phyloP scores from a whole-genome alignment of 495 filamentous ascomycete species.

The Trichoderma gamsii region DNA sequence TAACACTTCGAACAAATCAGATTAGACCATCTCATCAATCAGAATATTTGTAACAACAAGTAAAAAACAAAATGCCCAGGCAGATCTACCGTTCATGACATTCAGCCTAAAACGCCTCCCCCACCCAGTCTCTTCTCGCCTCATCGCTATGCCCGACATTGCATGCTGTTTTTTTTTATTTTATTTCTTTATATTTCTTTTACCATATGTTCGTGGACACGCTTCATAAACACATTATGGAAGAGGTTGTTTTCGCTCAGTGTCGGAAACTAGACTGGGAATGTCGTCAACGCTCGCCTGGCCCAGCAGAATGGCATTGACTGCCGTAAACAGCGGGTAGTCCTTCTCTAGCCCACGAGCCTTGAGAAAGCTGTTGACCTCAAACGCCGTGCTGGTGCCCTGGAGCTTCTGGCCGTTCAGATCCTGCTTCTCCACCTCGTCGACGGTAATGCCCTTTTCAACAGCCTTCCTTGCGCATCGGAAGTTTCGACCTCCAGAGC shows the following conservation, averaged over 20 bases:
- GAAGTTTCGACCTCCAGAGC: constrained; percentile 86
- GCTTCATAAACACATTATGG: not conserved
- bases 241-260: not conserved
- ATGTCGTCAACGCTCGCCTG: constrained; percentile 56
- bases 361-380: constrained; percentile 85
- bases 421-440: constrained; percentile 80
- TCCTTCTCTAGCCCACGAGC: constrained; percentile 67
- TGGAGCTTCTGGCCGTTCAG: constrained; percentile 97
- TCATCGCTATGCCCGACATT: not conserved
- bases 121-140: not conserved
- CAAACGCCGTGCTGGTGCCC: constrained; percentile 82
- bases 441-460: constrained; percentile 68
- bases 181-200: not conserved
- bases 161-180: not conserved
- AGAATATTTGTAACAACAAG: not conserved
- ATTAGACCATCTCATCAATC: not conserved
- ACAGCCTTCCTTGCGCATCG: constrained; percentile 86
- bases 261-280: constrained; percentile 48
- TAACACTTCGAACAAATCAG: too few species aligned
- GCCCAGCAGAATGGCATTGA: constrained; percentile 59
- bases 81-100: constrained; percentile 6
- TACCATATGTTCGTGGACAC: too few species aligned
- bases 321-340: constrained; percentile 86
- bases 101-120: not conserved
- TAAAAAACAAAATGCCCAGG: not conserved